Percentiles rank a stretch among this genome's conserved stretches.
These are phyloP conservation scores for Mycena galericulata DNA, from an alignment of 768 basidiomycete genomes.

Conservation along the genomic window DNA sequence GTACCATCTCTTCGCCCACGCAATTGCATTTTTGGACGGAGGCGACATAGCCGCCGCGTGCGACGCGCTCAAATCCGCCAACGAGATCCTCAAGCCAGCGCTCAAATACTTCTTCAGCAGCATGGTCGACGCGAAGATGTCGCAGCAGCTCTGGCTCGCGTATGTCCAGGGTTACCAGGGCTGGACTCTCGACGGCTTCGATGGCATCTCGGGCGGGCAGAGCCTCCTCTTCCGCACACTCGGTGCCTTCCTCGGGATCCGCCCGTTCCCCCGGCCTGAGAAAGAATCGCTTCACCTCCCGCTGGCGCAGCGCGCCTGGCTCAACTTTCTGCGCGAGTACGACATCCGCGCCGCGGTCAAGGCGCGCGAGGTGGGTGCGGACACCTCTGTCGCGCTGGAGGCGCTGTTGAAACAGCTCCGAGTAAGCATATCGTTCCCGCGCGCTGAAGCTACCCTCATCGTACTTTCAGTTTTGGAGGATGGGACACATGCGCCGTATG, in stretches of 20 bases:
- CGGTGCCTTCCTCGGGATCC: conserved; percentile 34
- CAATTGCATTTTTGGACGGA: conserved; percentile 22
- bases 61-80: conserved; percentile 30
- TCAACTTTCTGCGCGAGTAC: conserved; percentile 31
- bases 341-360: conserved; percentile 32
- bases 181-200: conserved; percentile 35
- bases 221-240: conserved; percentile 34
- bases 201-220: conserved; percentile 36
- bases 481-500: conserved; percentile 37
- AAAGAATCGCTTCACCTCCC: conserved; percentile 32
- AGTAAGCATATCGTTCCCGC: conserved; percentile 9
- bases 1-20: conserved; percentile 31
- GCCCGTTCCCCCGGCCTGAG: conserved; percentile 28
- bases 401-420: conserved; percentile 34
- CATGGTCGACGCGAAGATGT: conserved; percentile 21
- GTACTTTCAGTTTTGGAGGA: conserved; percentile 29
- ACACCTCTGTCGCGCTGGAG: conserved; percentile 26
- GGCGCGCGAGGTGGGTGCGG: conserved; percentile 8
- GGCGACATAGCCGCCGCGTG: conserved; percentile 17
- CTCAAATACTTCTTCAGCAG: conserved; percentile 31
- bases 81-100: conserved; percentile 25
- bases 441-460: neutral
- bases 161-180: conserved; percentile 37
- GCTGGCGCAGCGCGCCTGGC: conserved; percentile 26
- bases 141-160: conserved; percentile 26